A percentile compares a stretch with the other conserved stretches of the same genome.
Evolutionary conservation across 2,329 filamentous ascomycete species (phyloP).

Genomic region (Rhynchosporium secalis): DNA sequence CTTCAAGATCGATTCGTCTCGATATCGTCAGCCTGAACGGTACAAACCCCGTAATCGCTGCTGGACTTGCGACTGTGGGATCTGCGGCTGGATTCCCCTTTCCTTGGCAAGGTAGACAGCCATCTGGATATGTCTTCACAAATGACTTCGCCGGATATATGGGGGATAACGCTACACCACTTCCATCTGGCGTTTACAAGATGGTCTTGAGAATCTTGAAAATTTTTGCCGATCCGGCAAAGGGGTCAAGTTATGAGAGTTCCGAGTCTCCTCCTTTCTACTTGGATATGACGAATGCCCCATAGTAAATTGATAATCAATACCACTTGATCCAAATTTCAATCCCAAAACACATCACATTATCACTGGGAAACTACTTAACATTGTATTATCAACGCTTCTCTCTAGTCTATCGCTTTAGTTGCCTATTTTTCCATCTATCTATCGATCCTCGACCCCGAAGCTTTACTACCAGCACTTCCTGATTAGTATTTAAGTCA

Average conservation of each 20-base stretch:
- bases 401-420: too few relatives aligned
- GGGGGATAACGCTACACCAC: background rate
- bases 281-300: conserved; percentile 11
- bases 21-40: conserved; percentile 15
- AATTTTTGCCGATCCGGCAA: conserved; percentile 6
- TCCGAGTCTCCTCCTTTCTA: conserved; percentile 11
- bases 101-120: background rate
- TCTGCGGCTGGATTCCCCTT: background rate
- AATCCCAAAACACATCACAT: too few relatives aligned
- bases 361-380: too few relatives aligned
- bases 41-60: conserved; percentile 6
- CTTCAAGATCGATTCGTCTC: background rate
- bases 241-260: conserved; percentile 10
- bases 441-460: too few relatives aligned
- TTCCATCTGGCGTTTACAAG: conserved; percentile 13
- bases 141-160: background rate
- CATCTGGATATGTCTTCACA: background rate
- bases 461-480: too few relatives aligned
- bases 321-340: too few relatives aligned
- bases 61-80: conserved; percentile 2
- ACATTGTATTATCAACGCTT: too few relatives aligned
- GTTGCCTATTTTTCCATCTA: too few relatives aligned
- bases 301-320: background rate
- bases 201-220: conserved; percentile 15
- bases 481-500: too few relatives aligned